phyloP scores from a whole-genome alignment of 2,329 filamentous ascomycete species.

The Dendrostoma leiphaemia region DNA sequence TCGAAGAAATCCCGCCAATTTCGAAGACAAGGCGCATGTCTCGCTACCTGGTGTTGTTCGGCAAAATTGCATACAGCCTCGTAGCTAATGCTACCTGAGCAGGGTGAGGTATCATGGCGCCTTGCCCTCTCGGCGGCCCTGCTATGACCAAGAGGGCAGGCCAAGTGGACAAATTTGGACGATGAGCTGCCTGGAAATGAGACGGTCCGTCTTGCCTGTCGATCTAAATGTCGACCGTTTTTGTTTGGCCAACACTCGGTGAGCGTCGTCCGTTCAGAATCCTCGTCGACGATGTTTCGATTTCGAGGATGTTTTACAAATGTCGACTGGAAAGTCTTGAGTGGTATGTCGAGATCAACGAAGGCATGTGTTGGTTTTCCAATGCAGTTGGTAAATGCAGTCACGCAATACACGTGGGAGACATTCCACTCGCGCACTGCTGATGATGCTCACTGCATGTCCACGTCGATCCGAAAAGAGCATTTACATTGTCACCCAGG shows the following conservation, averaged over 20 bases:
- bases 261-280: too few species aligned
- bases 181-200: slow-evolving; percentile 6
- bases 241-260: too few species aligned
- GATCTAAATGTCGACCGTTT: not conserved
- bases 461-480: not conserved
- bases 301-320: too few species aligned
- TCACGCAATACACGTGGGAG: too few species aligned
- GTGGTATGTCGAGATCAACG: too few species aligned
- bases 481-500: too few species aligned
- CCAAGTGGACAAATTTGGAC: not conserved
- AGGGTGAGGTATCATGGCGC: slow-evolving; percentile 4
- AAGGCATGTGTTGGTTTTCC: too few species aligned
- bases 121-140: not conserved
- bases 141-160: slow-evolving; percentile 5
- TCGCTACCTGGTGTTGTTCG: not conserved
- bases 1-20: not conserved
- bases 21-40: not conserved
- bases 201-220: slow-evolving; percentile 8
- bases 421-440: too few species aligned
- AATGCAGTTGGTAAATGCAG: too few species aligned
- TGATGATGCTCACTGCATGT: not conserved
- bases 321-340: too few species aligned
- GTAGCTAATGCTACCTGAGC: slow-evolving; percentile 6
- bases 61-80: too few species aligned
- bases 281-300: too few species aligned